Evolutionary conservation across 148 eudicot species (phyloP).

Genomic region (Hydrangea macrophylla): DNA sequence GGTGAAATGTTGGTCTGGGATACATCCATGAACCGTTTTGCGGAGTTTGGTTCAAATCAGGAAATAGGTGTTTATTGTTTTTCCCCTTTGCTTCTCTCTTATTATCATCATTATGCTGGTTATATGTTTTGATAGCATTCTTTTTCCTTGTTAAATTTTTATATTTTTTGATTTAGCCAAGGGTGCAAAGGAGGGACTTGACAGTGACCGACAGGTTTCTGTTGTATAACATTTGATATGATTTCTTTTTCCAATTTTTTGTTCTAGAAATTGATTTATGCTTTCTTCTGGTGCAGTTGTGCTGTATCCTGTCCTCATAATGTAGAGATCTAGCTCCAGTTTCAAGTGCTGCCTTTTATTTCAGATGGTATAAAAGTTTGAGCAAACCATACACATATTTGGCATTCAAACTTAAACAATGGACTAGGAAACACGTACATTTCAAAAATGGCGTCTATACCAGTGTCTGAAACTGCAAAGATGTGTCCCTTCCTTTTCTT

Average conservation of each 20-base stretch:
- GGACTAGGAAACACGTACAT: no score
- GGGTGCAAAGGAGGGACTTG: conserved; percentile 80
- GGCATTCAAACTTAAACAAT: no score
- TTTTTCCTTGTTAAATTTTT: conserved; percentile 17
- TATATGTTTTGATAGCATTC: neutral
- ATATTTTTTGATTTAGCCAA: no score
- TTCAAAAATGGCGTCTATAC: no score
- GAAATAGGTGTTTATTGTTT: conserved; percentile 51
- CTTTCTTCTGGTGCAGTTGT: conserved; percentile 48
- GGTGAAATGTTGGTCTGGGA: conserved; percentile 99
- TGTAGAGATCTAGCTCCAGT: neutral
- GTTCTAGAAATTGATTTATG: conserved; percentile 8
- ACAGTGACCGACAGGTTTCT: conserved; percentile 60
- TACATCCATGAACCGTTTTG: conserved; percentile 57
- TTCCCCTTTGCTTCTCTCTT: conserved; percentile 2
- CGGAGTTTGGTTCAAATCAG: conserved; percentile 83
- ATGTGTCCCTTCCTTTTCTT: no score
- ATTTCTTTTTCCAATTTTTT: conserved; percentile 7
- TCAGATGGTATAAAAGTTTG: conserved; percentile 10
- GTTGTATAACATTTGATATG: neutral
- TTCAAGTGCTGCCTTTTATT: neutral
- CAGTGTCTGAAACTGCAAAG: no score
- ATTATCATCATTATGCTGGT: no score
- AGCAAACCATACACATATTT: neutral
- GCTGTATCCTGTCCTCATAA: conserved; percentile 57